Base-by-base conservation (phyloP, 192 early-diverging fungal species). In the Coemansia sp. region DNA sequence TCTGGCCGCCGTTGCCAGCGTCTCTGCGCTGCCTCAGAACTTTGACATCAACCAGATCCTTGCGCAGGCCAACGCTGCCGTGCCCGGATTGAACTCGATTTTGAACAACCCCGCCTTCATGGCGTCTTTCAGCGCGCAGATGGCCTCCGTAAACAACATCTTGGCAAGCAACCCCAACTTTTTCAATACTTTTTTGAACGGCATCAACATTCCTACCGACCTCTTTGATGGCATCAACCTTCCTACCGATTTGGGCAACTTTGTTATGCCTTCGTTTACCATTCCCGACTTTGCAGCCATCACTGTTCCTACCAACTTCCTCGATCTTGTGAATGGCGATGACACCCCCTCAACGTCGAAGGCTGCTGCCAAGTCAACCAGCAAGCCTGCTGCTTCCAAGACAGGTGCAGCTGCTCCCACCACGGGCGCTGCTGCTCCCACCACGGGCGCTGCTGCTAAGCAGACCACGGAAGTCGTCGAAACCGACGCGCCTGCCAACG, bases 21-120 rank as follows among this genome's bases (percentile, higher is more conserved):
- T 17, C 32, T 49, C 33, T 1, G 57, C 57, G 8, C 32, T 36
- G 32, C 57, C 57, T 31, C 57, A 59, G 29, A 14, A 30, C 21
- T 8, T 51, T 26, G 54, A 59, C 25, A 4, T 56, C 8, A 31
- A 46, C 13, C 41, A 40, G 4, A 35, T 56, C 15, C 5, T 56
- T 10, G 22, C 18, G 14, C 41, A 56, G 40, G 10, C 19, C 54
- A 45, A 14, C 14, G 54, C 14, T 10, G 31, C 22, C 13, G 0
- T 45, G 9, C 42, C 42, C 23, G 23, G 23, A 14, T 17, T 48
- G 4, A 27, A 19, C 21, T 36, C 57, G 7, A 46, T 51, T 26
- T 13, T 43, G 6, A 54, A 42, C 21, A 45, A 49, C 29, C 45
- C 60, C 3, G 60, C 35, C 1, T 63, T 63, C 36, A 21, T 54